Conservation (phyloP, 257 asterid species). For the Scutellaria barbata region DNA sequence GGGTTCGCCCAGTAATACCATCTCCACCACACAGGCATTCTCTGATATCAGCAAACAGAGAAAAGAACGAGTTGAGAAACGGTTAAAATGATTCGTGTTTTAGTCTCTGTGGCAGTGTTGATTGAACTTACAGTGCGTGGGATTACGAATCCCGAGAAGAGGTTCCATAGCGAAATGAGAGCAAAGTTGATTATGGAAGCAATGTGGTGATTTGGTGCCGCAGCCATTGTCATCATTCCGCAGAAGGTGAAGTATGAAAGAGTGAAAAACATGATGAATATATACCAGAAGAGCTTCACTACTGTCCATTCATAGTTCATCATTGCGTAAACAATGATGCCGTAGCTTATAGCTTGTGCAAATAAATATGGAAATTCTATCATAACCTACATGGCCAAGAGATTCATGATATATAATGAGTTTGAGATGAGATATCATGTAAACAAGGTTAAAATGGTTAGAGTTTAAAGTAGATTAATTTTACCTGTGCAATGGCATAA, state of each 20-base stretch:
- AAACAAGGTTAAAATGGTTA: not conserved
- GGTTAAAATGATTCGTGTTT: not conserved
- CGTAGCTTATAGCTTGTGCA: slow-evolving; percentile 45
- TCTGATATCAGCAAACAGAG: slow-evolving; percentile 33
- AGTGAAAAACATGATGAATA: slow-evolving; percentile 50
- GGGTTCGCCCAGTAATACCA: slow-evolving; percentile 62
- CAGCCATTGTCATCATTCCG: slow-evolving; percentile 61
- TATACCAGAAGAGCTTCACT: slow-evolving; percentile 50
- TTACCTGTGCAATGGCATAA: slow-evolving; percentile 59
- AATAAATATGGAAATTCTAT: slow-evolving; percentile 59
- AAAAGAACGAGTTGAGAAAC: not conserved
- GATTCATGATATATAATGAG: too few species aligned
- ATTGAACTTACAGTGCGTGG: slow-evolving; percentile 54
- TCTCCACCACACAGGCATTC: slow-evolving; percentile 66
- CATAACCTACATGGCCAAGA: slow-evolving; percentile 37
- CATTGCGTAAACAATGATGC: slow-evolving; percentile 51
- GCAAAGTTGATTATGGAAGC: slow-evolving; percentile 40
- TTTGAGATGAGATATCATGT: not conserved
- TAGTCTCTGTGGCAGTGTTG: not conserved
- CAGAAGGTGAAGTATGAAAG: slow-evolving; percentile 55
- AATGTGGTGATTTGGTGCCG: slow-evolving; percentile 55
- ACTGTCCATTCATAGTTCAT: slow-evolving; percentile 55
- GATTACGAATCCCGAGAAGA: slow-evolving; percentile 55
- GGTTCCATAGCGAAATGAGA: slow-evolving; percentile 49
- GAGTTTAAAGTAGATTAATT: not conserved